Evolutionary conservation across 306 rosid genomes (phyloP).

Genomic region (Prunus padus): DNA sequence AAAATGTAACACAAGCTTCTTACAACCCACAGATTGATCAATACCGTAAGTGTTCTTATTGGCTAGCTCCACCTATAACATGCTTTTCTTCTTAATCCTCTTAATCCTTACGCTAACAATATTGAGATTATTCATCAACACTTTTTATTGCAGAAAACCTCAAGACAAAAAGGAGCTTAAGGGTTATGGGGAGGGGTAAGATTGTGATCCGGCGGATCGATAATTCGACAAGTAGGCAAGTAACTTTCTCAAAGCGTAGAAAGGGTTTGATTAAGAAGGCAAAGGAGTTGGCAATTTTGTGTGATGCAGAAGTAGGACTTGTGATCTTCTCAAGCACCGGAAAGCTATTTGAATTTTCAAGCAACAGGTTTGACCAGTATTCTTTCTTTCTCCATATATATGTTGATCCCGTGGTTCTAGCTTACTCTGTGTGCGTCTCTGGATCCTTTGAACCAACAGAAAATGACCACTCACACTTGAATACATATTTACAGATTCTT

Average conservation of each 20-base stretch:
- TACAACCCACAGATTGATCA: background rate
- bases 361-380: conserved; percentile 46
- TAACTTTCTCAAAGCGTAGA: conserved; percentile 90
- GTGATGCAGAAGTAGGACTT: conserved; percentile 86
- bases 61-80: background rate
- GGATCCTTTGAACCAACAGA: too few species aligned
- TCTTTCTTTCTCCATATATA: background rate
- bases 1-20: background rate
- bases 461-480: too few species aligned
- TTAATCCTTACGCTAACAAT: conserved; percentile 18
- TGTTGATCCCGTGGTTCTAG: background rate
- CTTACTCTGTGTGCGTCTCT: background rate
- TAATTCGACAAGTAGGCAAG: conserved; percentile 74
- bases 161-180: conserved; percentile 7
- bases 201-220: conserved; percentile 80
- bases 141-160: conserved; percentile 44
- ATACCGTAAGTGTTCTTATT: conserved; percentile 1
- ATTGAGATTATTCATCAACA: background rate
- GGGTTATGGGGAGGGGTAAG: conserved; percentile 82
- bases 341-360: conserved; percentile 77
- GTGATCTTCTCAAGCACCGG: conserved; percentile 73
- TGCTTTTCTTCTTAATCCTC: conserved; percentile 1
- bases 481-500: too few species aligned
- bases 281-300: conserved; percentile 71
- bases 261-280: conserved; percentile 91